These are phyloP conservation scores for Rhizophagus clarus DNA, from an alignment of 192 early-diverging fungal species.

Conservation along the genomic window DNA sequence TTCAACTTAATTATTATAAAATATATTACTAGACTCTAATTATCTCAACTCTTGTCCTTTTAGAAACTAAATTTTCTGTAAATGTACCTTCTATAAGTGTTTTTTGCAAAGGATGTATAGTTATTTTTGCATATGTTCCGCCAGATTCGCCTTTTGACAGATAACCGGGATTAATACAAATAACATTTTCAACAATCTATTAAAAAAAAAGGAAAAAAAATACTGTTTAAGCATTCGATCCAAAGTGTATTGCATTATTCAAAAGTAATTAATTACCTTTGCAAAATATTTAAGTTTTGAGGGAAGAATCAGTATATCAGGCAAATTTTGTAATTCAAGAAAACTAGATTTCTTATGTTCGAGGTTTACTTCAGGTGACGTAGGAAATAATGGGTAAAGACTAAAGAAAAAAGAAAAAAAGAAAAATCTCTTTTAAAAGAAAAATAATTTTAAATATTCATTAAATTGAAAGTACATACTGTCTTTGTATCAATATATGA, in stretches of 20 bases:
- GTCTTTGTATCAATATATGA: slow-evolving; percentile 81
- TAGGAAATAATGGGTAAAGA: slow-evolving; percentile 87
- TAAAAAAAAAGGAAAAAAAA: background rate
- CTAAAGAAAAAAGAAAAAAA: slow-evolving; percentile 37
- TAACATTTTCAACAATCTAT: slow-evolving; percentile 65
- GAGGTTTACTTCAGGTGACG: slow-evolving; percentile 37
- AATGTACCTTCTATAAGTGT: slow-evolving; percentile 14
- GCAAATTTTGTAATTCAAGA: slow-evolving; percentile 57
- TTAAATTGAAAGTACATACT: slow-evolving; percentile 38
- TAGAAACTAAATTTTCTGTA: background rate
- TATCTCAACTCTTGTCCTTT: slow-evolving; percentile 12
- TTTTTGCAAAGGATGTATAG: slow-evolving; percentile 61
- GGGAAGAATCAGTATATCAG: slow-evolving; percentile 84
- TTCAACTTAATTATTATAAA: too few species aligned
- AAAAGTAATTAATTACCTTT: slow-evolving; percentile 42
- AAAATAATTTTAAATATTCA: background rate
- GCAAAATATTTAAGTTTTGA: slow-evolving; percentile 75
- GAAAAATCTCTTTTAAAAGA: background rate
- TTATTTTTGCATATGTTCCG: slow-evolving; percentile 83
- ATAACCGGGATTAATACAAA: slow-evolving; percentile 86
- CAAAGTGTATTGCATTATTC: background rate
- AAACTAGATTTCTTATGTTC: slow-evolving; percentile 42
- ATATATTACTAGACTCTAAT: background rate
- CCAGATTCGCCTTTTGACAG: slow-evolving; percentile 67
- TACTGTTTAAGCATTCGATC: background rate